Conservation (phyloP, 1,284 basidiomycete genomes). For the Sanghuangporus sanghuang region DNA sequence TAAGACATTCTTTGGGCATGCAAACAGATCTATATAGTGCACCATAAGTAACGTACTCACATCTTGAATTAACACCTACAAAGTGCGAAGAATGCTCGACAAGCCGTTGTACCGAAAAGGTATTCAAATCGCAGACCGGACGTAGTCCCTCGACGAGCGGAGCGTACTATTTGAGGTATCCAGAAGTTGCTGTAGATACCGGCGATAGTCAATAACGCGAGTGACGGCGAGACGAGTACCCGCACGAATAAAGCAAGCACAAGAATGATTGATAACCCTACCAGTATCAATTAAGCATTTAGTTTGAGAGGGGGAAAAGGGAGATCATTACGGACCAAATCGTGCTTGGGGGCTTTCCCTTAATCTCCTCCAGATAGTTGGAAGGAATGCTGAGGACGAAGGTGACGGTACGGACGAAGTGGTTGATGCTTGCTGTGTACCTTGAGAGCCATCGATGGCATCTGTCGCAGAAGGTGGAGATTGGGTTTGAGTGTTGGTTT, state of each 20-base stretch:
- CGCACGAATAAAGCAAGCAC: conserved; percentile 68
- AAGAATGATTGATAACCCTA: conserved; percentile 64
- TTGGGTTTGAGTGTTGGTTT: conserved; percentile 20
- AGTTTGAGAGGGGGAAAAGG: not conserved
- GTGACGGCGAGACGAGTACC: conserved; percentile 64
- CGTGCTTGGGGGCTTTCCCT: conserved; percentile 57
- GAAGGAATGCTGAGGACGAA: not conserved
- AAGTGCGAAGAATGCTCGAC: conserved; percentile 64
- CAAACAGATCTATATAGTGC: conserved; percentile 64
- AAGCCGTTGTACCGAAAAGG: conserved; percentile 72
- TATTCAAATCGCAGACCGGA: conserved; percentile 69
- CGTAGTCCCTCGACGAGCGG: conserved; percentile 62
- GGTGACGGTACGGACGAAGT: conserved; percentile 40
- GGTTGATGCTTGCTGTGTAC: conserved; percentile 24
- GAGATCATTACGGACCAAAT: conserved; percentile 46
- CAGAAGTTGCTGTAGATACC: conserved; percentile 73
- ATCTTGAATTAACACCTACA: conserved; percentile 47
- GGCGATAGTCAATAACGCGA: conserved; percentile 69
- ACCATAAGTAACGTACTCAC: not conserved
- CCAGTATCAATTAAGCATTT: not conserved
- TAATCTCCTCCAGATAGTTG: conserved; percentile 8
- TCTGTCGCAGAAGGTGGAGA: conserved; percentile 2
- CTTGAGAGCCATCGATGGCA: not conserved
- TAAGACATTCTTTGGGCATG: conserved; percentile 80
- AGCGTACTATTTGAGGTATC: conserved; percentile 81